These are phyloP conservation scores for Nidula microcarpa DNA, from an alignment of 768 basidiomycete genomes.

Conservation along the genomic window DNA sequence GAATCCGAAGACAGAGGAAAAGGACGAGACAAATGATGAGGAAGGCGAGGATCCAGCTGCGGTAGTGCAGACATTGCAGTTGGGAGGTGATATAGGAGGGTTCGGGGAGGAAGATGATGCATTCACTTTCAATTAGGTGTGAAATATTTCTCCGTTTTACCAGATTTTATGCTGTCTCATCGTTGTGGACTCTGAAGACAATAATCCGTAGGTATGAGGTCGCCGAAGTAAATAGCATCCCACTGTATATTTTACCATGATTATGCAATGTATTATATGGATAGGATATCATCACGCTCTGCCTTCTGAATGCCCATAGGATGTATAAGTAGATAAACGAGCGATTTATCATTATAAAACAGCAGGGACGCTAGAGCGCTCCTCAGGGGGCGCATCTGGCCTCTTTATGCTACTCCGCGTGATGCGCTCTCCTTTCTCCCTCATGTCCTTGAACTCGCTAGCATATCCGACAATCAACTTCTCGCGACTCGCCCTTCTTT, in stretches of 20 bases:
- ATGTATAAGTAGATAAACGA: not conserved
- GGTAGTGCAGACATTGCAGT: constrained; percentile 15
- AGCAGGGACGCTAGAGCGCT: not conserved
- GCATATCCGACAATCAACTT: constrained; percentile 29
- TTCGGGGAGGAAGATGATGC: not conserved
- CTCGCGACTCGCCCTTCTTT: constrained; percentile 38
- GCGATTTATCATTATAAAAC: not conserved
- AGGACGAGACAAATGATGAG: not conserved
- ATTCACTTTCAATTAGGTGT: not conserved
- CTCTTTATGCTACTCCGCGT: not conserved
- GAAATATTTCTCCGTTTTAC: not conserved
- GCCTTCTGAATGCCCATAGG: too few species aligned
- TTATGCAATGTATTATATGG: too few species aligned
- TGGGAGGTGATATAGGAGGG: constrained; percentile 5
- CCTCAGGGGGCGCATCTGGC: too few species aligned
- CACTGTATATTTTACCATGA: too few species aligned
- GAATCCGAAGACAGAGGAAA: not conserved
- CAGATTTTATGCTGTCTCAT: too few species aligned
- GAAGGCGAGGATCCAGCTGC: constrained; percentile 5
- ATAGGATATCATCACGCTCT: too few species aligned
- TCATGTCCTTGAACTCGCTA: constrained; percentile 28
- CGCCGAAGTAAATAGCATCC: too few species aligned
- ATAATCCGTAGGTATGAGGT: too few species aligned
- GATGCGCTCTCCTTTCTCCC: constrained; percentile 24
- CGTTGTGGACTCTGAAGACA: too few species aligned